Base-by-base conservation (phyloP, 176 grass and related monocot species). In the Saccharum spontaneum region DNA sequence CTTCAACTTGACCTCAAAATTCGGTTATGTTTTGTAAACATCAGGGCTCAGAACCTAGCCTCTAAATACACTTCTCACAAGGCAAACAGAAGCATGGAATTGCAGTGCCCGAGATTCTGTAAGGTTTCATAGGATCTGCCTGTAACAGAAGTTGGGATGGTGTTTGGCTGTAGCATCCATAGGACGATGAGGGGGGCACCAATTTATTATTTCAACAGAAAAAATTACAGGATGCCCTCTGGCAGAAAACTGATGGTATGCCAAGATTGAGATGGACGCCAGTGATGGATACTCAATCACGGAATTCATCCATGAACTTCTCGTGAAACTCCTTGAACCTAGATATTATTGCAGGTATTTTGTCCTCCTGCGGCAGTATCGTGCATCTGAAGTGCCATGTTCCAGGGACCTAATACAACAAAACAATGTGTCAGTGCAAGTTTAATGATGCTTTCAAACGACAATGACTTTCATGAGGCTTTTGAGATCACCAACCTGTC, bases 341-440 rank as follows among this genome's bases (percentile, higher is more conserved):
- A 78, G 93, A 90, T 82, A 95, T 90, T 50, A 90, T 87, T 39
- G 71, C 83, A 39, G 93, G 90, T 43, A 95, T 92, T 76, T 95
- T 95, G 49, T 95, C 93, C 86, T 95, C 93, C 73, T 75, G 93
- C 8, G 93, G 93, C 86, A 95, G 73, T 77, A 92, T 95, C 5
- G 93, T 92, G 77, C 93, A 95, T 85, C 90, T 90, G 52, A 95
- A 75, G 64, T 95, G 93, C 88, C 90, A 95, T 37, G 93, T 95
- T 82, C 93, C 90, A 76, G 83, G 90, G 64, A 92, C 90, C 93
- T 95, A 26, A 79, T 18, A 36, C 30, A 70, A 62, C 12, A 79
- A 5, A 79, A 84, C 59, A 55, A 65, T 40, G 75, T 70, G 40
- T 80, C 71, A 80, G 63, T 24, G 4, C 12, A 62, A 75, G 50